A percentile compares a stretch with the other conserved stretches of the same genome.
These are phyloP conservation scores for Teratosphaeriaceae sp. DNA, from an alignment of 2,329 filamentous ascomycete genomes.

Conservation along the genomic window DNA sequence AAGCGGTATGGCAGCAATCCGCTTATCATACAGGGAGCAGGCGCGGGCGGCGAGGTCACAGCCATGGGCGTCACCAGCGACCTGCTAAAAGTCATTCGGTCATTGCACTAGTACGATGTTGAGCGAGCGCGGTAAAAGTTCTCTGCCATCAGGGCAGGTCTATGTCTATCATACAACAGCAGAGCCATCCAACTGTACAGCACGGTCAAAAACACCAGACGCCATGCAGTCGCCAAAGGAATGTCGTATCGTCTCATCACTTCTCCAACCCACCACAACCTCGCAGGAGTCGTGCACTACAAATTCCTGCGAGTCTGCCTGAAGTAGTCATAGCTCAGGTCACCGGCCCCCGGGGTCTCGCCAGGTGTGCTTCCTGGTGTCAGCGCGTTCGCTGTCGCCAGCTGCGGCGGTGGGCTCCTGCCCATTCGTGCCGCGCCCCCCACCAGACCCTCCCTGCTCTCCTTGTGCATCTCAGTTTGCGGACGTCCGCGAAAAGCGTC, in stretches of 20 bases:
- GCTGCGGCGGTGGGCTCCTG: constrained; percentile 13
- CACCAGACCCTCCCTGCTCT: constrained; percentile 16
- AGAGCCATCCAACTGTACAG: background rate
- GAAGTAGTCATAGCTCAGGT: constrained; percentile 36
- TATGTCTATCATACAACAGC: too few species aligned
- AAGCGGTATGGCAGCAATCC: constrained; percentile 88
- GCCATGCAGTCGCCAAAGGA: background rate
- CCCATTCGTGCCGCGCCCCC: constrained; percentile 26
- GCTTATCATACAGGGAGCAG: constrained; percentile 88
- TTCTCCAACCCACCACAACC: too few species aligned
- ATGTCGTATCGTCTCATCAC: too few species aligned
- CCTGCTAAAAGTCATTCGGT: constrained; percentile 76
- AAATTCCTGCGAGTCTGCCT: constrained; percentile 18
- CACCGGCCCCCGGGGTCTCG: constrained; percentile 26
- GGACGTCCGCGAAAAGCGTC: background rate
- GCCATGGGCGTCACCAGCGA: constrained; percentile 97
- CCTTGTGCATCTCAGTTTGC: constrained; percentile 10
- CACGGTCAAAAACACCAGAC: background rate
- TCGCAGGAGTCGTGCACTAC: constrained; percentile 7
- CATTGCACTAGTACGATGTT: constrained; percentile 43
- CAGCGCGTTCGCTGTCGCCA: constrained; percentile 15
- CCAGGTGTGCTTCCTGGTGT: constrained; percentile 16
- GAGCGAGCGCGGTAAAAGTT: background rate
- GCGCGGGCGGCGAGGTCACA: constrained; percentile 86
- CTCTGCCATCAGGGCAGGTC: too few species aligned